These are phyloP conservation scores for Coemansia sp. DNA, from an alignment of 192 early-diverging fungal genomes.

Conservation along the genomic window DNA sequence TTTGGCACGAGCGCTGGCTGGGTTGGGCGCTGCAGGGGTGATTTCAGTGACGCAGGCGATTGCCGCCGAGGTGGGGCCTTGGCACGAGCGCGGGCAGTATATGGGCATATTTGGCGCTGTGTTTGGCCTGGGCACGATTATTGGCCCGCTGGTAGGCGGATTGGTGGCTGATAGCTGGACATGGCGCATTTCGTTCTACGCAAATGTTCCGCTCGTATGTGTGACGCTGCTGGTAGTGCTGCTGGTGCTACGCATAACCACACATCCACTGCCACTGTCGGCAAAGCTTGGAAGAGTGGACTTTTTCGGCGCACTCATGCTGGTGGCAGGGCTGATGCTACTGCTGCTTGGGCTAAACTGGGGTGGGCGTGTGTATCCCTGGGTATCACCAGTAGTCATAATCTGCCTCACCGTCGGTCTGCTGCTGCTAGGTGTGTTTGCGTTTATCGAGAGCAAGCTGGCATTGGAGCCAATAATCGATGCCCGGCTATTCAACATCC, in stretches of 20 bases:
- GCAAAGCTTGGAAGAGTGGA: constrained; percentile 56
- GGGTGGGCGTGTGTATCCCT: constrained; percentile 70
- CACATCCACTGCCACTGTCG: constrained; percentile 33
- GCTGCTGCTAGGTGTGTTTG: constrained; percentile 58
- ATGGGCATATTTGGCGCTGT: constrained; percentile 72
- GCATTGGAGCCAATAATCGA: constrained; percentile 82
- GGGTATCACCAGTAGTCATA: constrained; percentile 61
- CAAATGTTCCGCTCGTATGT: constrained; percentile 78
- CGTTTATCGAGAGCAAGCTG: constrained; percentile 65
- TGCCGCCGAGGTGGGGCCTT: constrained; percentile 59
- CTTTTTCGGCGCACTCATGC: constrained; percentile 60
- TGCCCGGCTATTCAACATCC: constrained; percentile 61
- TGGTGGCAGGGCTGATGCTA: constrained; percentile 61
- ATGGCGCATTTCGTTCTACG: constrained; percentile 80
- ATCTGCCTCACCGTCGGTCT: constrained; percentile 60
- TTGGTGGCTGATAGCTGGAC: constrained; percentile 65
- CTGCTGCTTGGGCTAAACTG: constrained; percentile 72
- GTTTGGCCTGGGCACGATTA: constrained; percentile 69
- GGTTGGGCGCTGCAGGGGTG: constrained; percentile 61
- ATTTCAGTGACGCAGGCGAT: constrained; percentile 62
- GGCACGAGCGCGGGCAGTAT: constrained; percentile 69
- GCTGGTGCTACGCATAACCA: constrained; percentile 57
- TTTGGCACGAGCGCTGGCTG: constrained; percentile 50
- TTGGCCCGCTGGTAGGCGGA: constrained; percentile 81
- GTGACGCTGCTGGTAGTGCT: constrained; percentile 54